Evolutionary conservation across 768 basidiomycete genomes (phyloP).

Genomic region (Russula dissimulans): DNA sequence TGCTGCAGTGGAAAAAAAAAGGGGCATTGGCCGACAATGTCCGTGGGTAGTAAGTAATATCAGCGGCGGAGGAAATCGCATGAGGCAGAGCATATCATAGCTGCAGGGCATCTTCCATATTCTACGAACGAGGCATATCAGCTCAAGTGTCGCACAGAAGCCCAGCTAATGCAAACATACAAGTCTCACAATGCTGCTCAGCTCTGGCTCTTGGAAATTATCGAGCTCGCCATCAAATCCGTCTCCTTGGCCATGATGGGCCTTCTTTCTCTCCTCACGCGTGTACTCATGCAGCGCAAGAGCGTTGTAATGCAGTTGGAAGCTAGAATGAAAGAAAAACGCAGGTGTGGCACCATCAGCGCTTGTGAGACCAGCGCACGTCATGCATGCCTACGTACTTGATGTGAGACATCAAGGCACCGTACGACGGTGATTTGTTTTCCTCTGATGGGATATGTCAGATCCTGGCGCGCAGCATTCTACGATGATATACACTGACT

Average conservation of each 20-base stretch:
- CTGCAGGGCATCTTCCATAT: background rate
- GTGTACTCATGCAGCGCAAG: constrained; percentile 4
- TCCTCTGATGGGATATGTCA: constrained; percentile 5
- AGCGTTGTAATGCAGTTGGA: constrained; percentile 1
- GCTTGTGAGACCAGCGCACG: background rate
- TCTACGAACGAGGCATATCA: background rate
- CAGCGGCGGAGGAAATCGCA: background rate
- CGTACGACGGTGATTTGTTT: background rate
- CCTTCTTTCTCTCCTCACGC: constrained; percentile 2
- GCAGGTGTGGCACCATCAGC: background rate
- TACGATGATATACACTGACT: background rate
- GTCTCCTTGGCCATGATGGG: background rate
- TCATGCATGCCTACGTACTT: constrained; percentile 5
- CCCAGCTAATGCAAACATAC: background rate
- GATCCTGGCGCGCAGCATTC: background rate
- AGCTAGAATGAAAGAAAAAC: background rate
- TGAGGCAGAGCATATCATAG: background rate
- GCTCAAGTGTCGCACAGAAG: background rate
- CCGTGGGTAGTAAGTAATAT: background rate
- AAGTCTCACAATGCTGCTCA: constrained; percentile 12
- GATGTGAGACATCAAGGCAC: constrained; percentile 9
- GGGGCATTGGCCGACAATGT: background rate
- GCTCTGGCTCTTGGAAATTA: constrained; percentile 8
- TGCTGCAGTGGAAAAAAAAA: background rate
- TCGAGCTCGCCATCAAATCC: constrained; percentile 12